These are phyloP conservation scores for Pseudogymnoascus sp. DNA, from an alignment of 2,329 filamentous ascomycete genomes.

Conservation along the genomic window DNA sequence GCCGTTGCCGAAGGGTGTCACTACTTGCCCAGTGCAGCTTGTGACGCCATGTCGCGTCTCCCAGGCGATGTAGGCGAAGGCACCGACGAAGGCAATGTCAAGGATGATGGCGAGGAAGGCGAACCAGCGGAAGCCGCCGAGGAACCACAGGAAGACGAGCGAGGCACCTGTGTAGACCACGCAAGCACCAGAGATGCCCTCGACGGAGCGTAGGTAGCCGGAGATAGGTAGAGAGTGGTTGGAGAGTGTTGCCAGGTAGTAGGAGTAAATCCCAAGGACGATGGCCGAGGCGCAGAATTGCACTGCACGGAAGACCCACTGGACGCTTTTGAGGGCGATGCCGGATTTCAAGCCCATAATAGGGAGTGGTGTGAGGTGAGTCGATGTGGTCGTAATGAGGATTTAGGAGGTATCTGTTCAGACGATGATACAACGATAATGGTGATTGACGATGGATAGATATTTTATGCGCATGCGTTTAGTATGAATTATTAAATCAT, in stretches of 20 bases:
- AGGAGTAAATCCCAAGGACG: slow-evolving; percentile 71
- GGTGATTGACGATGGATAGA: background rate
- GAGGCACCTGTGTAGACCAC: slow-evolving; percentile 66
- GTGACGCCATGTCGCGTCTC: slow-evolving; percentile 61
- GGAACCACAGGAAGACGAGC: slow-evolving; percentile 67
- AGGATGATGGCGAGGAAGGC: slow-evolving; percentile 65
- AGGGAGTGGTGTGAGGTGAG: background rate
- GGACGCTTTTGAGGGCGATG: slow-evolving; percentile 56
- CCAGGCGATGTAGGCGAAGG: slow-evolving; percentile 73
- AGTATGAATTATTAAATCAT: background rate
- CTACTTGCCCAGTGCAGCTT: slow-evolving; percentile 55
- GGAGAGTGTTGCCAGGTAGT: slow-evolving; percentile 68
- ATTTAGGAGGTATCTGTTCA: background rate
- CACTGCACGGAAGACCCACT: slow-evolving; percentile 64
- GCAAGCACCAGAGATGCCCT: slow-evolving; percentile 67
- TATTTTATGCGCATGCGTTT: background rate
- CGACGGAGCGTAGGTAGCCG: slow-evolving; percentile 61
- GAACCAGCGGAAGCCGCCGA: slow-evolving; percentile 66
- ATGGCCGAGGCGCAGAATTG: slow-evolving; percentile 65
- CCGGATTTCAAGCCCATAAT: slow-evolving; percentile 49
- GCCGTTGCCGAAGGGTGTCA: slow-evolving; percentile 62
- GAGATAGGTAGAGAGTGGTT: slow-evolving; percentile 56
- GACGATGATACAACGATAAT: background rate
- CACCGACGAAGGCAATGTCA: slow-evolving; percentile 66
- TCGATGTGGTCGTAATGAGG: background rate